phyloP scores from a whole-genome alignment of 129 eudicot species.

The Ambrosia artemisiifolia region DNA sequence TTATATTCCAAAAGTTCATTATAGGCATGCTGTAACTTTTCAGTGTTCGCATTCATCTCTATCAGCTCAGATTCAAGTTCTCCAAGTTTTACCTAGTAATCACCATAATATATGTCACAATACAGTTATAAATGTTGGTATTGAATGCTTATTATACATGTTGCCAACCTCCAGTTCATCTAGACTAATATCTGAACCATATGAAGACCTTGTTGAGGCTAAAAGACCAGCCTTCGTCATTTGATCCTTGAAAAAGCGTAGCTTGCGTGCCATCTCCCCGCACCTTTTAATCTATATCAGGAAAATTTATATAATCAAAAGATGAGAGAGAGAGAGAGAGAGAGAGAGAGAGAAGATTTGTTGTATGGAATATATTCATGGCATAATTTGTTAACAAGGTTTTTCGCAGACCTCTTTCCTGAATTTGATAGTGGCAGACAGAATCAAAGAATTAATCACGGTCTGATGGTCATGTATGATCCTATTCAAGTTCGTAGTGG shows the following conservation, averaged over 20 bases:
- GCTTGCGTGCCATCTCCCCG: conserved; percentile 84
- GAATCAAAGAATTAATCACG: neutral
- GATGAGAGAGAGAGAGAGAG: too few relatives aligned
- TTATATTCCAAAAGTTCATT: conserved; percentile 80
- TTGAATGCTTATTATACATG: neutral
- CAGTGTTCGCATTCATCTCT: conserved; percentile 83
- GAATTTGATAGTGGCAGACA: neutral
- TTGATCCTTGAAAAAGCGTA: conserved; percentile 69
- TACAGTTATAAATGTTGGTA: neutral
- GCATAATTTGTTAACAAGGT: neutral
- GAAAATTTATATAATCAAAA: conserved; percentile 6
- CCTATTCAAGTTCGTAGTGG: neutral
- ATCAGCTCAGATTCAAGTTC: conserved; percentile 70
- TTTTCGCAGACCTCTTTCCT: neutral
- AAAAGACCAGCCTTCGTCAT: conserved; percentile 62
- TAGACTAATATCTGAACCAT: conserved; percentile 36
- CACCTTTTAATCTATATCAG: conserved; percentile 69
- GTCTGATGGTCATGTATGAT: neutral
- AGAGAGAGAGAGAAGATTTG: neutral
- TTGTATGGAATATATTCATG: neutral
- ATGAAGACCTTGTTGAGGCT: conserved; percentile 43
- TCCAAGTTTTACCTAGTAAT: conserved; percentile 58
- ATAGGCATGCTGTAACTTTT: conserved; percentile 63
- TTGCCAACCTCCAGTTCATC: conserved; percentile 63
- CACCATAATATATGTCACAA: conserved; percentile 11